Evolutionary conservation across 441 rosid genomes (phyloP), one percentile per base, ranked within the genome.

Genomic region (Pelargonium myrrhifolium): DNA sequence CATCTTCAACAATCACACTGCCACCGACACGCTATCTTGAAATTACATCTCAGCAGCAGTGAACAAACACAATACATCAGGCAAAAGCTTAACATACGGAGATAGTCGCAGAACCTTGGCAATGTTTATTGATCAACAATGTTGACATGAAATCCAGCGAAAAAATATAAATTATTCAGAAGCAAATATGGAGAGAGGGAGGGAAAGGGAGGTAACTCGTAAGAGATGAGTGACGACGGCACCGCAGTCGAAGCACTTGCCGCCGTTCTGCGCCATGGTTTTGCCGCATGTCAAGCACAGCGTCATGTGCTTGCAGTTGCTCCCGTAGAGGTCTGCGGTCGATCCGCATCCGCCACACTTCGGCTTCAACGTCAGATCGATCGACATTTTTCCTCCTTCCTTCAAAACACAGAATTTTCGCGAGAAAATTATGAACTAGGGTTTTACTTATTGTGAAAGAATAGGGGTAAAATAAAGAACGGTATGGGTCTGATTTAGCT

Each of bases 261-360:
- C 83, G 59, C 69, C 80, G 20, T 78, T 82, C 83, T 85, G 85
- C 0, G 96, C 94, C 94, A 87, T 85, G 62, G 82, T 79, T 83
- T 86, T 86, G 72, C 94, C 94, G 58, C 96, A 89, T 45, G 70
- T 76, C 60, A 87, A 68, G 72, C 96, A 89, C 8, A 89, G 60
- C 7, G 96, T 91, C 90, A 89, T 82, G 81, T 89, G 96, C 77
- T 84, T 87, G 58, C 97, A 89, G 81, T 89, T 80, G 78, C 88
- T 87, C 56, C 96, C 97, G 55, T 90, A 90, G 65, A 90, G 71
- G 58, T 87, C 89, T 9, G 96, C 76, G 56, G 82, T 68, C 15
- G 93, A 87, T 68, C 85, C 87, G 20, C 97, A 90, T 51, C 87
- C 85, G 21, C 86, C 66, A 26, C 96, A 90, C 22, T 87, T 74